Percentiles rank a stretch among this genome's conserved stretches.
These are phyloP conservation scores for Talaromyces wortmannii DNA, from an alignment of 495 filamentous ascomycete species.

Conservation along the genomic window DNA sequence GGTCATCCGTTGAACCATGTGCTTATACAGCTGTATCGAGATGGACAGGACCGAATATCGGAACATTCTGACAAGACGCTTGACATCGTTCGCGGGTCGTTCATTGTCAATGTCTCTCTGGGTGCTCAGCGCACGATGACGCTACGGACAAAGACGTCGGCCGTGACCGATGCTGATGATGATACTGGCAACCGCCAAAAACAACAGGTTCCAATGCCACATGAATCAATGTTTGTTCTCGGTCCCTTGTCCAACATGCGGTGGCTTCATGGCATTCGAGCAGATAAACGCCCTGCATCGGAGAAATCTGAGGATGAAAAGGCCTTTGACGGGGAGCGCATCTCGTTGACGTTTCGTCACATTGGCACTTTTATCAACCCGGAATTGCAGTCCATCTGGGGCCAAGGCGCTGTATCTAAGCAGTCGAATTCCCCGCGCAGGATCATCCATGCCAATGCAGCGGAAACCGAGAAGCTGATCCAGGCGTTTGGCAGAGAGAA, in stretches of 20 bases:
- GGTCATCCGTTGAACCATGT: slow-evolving; percentile 87
- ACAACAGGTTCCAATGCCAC: slow-evolving; percentile 70
- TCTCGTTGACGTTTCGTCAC: slow-evolving; percentile 86
- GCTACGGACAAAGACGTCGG: slow-evolving; percentile 71
- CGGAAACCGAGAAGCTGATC: slow-evolving; percentile 63
- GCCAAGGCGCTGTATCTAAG: slow-evolving; percentile 79
- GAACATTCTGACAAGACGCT: slow-evolving; percentile 97
- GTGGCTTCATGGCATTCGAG: slow-evolving; percentile 86
- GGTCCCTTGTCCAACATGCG: slow-evolving; percentile 73
- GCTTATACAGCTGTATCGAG: slow-evolving; percentile 87
- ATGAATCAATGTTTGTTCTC: slow-evolving; percentile 82
- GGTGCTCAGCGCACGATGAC: slow-evolving; percentile 90
- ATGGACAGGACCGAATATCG: slow-evolving; percentile 88
- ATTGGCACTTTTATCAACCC: slow-evolving; percentile 79
- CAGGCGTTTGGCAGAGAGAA: slow-evolving; percentile 84
- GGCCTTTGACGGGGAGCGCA: slow-evolving; percentile 67
- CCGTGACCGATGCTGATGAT: background rate
- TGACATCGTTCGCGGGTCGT: slow-evolving; percentile 74
- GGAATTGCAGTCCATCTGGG: slow-evolving; percentile 65
- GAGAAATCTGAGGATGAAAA: slow-evolving; percentile 66
- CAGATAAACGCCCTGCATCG: slow-evolving; percentile 65
- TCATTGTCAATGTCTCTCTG: slow-evolving; percentile 86
- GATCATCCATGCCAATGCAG: slow-evolving; percentile 62
- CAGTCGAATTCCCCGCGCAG: slow-evolving; percentile 42
- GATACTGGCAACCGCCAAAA: slow-evolving; percentile 32